Evolutionary conservation across 768 basidiomycete genomes (phyloP), one percentile per base, ranked within the genome.

Genomic region (Tephrocybe sp.): DNA sequence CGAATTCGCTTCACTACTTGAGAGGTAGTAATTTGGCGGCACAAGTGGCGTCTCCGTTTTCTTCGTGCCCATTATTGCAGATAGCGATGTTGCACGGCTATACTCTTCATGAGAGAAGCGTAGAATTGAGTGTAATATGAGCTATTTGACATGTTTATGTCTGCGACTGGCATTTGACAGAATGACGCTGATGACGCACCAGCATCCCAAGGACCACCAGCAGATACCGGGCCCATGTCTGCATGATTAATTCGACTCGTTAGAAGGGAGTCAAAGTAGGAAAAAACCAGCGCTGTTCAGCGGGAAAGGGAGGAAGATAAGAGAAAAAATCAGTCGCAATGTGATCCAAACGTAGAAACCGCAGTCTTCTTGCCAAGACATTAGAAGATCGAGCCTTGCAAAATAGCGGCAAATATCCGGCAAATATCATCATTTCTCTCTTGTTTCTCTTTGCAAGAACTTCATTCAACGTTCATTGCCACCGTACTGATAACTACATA

Each of bases 71-170:
- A 67, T 47, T 39, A 74, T 51, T 50, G 58, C 59, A 6, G 61
- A 65, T 30, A 77, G 32, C 4, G 77, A 76, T 7, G 77, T 77
- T 1, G 64, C 70, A 34, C 67, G 64, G 53, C 69, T 69, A 53
- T 79, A 79, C 35, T 68, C 69, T 56, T 73, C 69, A 54, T 77
- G 74, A 0, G 76, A 71, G 59, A 77, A 64, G 39, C 60, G 67
- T 22, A 78, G 68, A 44, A 77, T 69, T 16, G 68, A 74, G 55
- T 79, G 76, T 16, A 73, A 48, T 21, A 57, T 59, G 22, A 71
- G 62, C 71, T 72, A 19, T n/a, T 35, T n/a, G 12, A 27, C 27
- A n/a, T 22, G 40, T 7, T 40, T 40, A 19, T 9, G 38, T 37
- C 19, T 9, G 13, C 13, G 8, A 30, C 28, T 8, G 28, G 28